Evolutionary conservation across 2,329 filamentous ascomycete species (phyloP), one percentile per base, ranked within the genome.

Genomic region (Hypoxylon sp.): DNA sequence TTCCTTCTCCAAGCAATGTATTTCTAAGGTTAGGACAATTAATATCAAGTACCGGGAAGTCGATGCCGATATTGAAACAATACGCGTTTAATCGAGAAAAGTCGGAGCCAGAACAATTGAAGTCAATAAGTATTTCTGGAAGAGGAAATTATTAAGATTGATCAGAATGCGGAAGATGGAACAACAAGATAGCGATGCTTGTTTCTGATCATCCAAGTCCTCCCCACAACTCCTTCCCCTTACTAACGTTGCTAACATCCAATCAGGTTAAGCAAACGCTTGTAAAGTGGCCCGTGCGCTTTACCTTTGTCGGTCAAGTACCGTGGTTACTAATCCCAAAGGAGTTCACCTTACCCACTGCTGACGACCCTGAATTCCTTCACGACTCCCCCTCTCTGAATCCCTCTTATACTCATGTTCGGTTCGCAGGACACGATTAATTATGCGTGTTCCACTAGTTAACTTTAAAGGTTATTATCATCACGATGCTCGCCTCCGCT

Each of bases 151-250:
- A 45, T 59, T 43, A 46, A 50, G 45, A 34, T 53, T 32, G 57
- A 65, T 59, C 32, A 50, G 45, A 45, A 64, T 46, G 57, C 52
- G 53, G 57, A 63, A 67, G 43, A 64, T 52, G 64, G 64, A 67
- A 70, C 65, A 68, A 65, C 52, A 65, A 63, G 60, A 60, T 62
- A 50, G 67, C 51, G 67, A 62, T 62, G 63, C 60, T 65, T 67
- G 64, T 70, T 67, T 67, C 61, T 62, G 38, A 62, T 62, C 55
- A 34, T 62, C 62, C 11, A 53, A 17, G 21, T n/a, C 11, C n/a
- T 32, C 43, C 50, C 63, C 63, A 53, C 63, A 65, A 50, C 28
- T 48, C 19, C 43, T 63, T 61, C 63, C 63, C 67, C 64, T 69
- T 66, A 67, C 49, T 63, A 61, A 50, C n/a, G 32, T 69, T 66